These are phyloP conservation scores for Umbilicus rupestris DNA, from an alignment of 164 flowering plant species.

Conservation along the genomic window DNA sequence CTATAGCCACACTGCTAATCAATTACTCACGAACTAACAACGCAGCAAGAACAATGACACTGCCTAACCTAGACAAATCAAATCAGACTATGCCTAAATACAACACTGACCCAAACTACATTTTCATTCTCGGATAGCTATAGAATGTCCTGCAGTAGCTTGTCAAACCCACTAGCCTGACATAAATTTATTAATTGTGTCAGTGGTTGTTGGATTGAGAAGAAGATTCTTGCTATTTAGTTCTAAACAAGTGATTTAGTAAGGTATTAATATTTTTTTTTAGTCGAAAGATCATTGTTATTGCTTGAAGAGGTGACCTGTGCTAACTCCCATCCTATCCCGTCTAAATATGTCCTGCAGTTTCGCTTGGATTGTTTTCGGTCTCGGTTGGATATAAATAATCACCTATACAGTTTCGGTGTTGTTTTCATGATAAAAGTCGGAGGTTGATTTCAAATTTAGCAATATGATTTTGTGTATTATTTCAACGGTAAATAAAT, in stretches of 20 bases:
- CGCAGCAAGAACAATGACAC: too few species aligned
- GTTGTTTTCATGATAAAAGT: too few species aligned
- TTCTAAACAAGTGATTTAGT: too few species aligned
- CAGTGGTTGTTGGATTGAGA: too few species aligned
- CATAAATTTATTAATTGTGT: not conserved
- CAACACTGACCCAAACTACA: too few species aligned
- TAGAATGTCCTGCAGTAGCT: slow-evolving; percentile 76
- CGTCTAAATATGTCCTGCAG: slow-evolving; percentile 18
- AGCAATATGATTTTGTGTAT: not conserved
- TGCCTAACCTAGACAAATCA: too few species aligned
- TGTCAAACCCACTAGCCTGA: slow-evolving; percentile 93
- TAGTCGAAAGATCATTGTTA: slow-evolving; percentile 26
- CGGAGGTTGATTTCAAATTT: too few species aligned
- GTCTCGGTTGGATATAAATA: slow-evolving; percentile 13
- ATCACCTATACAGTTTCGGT: not conserved
- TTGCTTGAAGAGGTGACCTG: slow-evolving; percentile 67
- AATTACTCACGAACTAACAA: too few species aligned
- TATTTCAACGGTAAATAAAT: not conserved
- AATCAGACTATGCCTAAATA: too few species aligned
- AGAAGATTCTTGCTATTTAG: too few species aligned
- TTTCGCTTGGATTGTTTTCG: slow-evolving; percentile 23
- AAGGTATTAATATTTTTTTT: slow-evolving; percentile 57
- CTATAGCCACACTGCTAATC: too few species aligned
- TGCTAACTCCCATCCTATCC: slow-evolving; percentile 98
- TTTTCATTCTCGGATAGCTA: slow-evolving; percentile 75